These are phyloP conservation scores for Diaporthe humulicola DNA, from an alignment of 2,329 filamentous ascomycete genomes.

Conservation along the genomic window DNA sequence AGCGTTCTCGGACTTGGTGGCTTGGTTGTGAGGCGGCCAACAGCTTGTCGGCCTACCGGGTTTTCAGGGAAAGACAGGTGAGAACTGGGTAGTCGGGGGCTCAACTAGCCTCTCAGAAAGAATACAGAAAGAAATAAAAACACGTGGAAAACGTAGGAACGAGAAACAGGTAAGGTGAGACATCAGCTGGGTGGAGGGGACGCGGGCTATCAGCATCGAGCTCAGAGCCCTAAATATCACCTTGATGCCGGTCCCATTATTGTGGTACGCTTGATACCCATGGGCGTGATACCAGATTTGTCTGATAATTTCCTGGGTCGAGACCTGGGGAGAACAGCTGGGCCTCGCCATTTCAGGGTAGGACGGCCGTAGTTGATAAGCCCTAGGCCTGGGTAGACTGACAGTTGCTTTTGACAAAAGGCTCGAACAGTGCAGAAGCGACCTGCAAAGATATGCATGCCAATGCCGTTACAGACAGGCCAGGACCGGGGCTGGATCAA, in stretches of 20 bases:
- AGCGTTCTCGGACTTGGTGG: neutral
- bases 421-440: neutral
- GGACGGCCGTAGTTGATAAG: constrained; percentile 21
- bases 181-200: neutral
- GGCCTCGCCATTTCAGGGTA: neutral
- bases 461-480: neutral
- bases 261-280: neutral
- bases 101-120: neutral
- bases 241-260: neutral
- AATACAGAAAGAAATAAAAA: neutral
- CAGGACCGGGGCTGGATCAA: constrained; percentile 19
- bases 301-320: constrained; percentile 7
- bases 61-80: neutral
- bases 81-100: neutral
- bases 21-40: neutral
- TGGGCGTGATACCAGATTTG: neutral
- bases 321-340: neutral
- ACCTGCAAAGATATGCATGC: constrained; percentile 15
- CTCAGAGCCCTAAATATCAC: constrained; percentile 22
- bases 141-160: neutral
- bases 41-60: neutral
- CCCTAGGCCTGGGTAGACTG: constrained; percentile 22
- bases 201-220: neutral
- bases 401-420: constrained; percentile 15
- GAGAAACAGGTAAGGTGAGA: neutral